Base-by-base conservation (phyloP, 2,329 filamentous ascomycete species). In the Arthrobotrys iridis region DNA sequence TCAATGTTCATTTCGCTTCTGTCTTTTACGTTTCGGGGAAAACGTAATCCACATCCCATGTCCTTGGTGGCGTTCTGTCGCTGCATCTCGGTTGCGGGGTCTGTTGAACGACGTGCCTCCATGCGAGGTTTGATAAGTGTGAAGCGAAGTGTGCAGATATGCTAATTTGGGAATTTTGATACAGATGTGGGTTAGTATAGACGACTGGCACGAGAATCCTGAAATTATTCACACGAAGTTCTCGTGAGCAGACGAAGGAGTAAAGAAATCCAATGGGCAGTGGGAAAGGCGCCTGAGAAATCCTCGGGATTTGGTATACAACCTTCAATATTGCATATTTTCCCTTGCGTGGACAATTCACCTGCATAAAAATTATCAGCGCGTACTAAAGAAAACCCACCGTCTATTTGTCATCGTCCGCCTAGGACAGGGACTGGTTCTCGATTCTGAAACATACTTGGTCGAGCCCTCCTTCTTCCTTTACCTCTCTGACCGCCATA, bases 121-220 rank as follows among this genome's bases (percentile, higher is more conserved):
- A 46, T 59, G 71, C 63, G 50, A 55, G 50, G 50, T 55, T 55
- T 55, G 50, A 55, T 55, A 55, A 6, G 4, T 30, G 76, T 55
- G 72, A 66, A 63, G 71, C 66, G 57, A 40, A 30, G 20, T 20
- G 35, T 59, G 55, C 55, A 59, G 55, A 59, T 59, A 24, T 60
- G 33, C 71, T 75, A 75, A 75, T 75, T 68, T 75, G 63, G 70
- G 71, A 50, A 52, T 65, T 46, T 60, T 35, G 37, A 20, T 77
- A 68, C 82, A 97, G 94, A 99, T 99, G 95, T 98, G 95, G 93
- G 95, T 99, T 81, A 97, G 93, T 84, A 94, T 97, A 82, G 95
- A 98, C 81, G 95, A 99, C 85, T 99, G 95, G 95, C 95, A 99
- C 82, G 95, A 99, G 87, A 97, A 99, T 82, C 95, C 95, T 15